phyloP scores from a whole-genome alignment of 768 basidiomycete species.

The Omphalotus guepiniiformis region DNA sequence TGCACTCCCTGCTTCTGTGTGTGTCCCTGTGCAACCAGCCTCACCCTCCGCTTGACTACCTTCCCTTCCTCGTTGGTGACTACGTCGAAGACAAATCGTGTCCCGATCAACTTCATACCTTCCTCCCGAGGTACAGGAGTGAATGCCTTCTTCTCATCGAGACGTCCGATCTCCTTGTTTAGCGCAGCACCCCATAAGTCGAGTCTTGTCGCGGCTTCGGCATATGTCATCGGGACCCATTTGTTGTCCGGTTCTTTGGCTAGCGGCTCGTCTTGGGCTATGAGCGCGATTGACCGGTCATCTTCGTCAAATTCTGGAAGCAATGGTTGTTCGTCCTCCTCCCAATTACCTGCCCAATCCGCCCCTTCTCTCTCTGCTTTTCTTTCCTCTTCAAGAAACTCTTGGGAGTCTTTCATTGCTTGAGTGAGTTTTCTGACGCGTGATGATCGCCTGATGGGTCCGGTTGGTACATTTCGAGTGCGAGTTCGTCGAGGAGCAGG shows the following conservation, averaged over 20 bases:
- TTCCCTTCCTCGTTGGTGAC: conserved; percentile 20
- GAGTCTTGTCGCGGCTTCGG: conserved; percentile 4
- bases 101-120: neutral
- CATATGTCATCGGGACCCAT: too few species aligned
- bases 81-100: neutral
- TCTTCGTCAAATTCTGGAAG: conserved; percentile 1
- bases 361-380: neutral
- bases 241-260: too few species aligned
- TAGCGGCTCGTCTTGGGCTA: neutral
- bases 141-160: too few species aligned
- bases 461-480: too few species aligned
- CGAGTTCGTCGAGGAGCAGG: too few species aligned
- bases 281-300: neutral
- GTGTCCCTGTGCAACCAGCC: conserved; percentile 23
- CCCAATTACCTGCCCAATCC: neutral
- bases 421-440: neutral
- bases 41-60: conserved; percentile 24
- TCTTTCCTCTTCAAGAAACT: neutral
- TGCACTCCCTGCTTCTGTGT: conserved; percentile 30
- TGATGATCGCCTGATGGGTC: neutral
- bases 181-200: neutral
- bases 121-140: too few species aligned
- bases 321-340: neutral
- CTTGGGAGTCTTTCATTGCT: neutral
- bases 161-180: too few species aligned